Percentiles rank a stretch among this genome's conserved stretches.
Evolutionary conservation across 768 basidiomycete genomes (phyloP).

Genomic region (Polyporus arcularius): DNA sequence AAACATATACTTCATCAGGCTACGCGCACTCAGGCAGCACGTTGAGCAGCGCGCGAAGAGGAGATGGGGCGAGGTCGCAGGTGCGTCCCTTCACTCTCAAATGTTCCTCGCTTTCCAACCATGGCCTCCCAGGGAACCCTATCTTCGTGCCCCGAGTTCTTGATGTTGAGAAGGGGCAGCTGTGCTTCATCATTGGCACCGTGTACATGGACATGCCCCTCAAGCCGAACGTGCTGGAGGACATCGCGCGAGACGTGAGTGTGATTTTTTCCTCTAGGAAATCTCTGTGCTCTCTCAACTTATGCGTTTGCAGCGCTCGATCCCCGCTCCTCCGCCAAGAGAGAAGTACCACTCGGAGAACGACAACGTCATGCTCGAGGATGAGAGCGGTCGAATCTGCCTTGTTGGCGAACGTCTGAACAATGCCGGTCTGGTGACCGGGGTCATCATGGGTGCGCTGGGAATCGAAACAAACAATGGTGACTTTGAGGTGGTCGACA

Average conservation of each 20-base stretch:
- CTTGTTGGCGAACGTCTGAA: conserved; percentile 77
- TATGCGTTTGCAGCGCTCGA: conserved; percentile 63
- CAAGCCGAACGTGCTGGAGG: conserved; percentile 97
- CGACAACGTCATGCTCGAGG: conserved; percentile 89
- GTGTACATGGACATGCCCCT: conserved; percentile 99
- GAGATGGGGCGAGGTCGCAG: conserved; percentile 51
- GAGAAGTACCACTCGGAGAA: conserved; percentile 74
- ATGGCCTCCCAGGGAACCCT: conserved; percentile 54
- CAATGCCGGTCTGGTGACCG: conserved; percentile 75
- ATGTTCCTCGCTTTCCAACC: neutral
- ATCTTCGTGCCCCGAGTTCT: conserved; percentile 77
- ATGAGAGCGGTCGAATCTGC: conserved; percentile 90
- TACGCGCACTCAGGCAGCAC: conserved; percentile 48
- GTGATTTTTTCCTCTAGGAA: neutral
- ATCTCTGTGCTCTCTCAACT: neutral
- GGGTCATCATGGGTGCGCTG: conserved; percentile 85
- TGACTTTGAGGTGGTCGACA: conserved; percentile 92
- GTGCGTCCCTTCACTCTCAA: conserved; percentile 27
- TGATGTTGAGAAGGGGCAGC: conserved; percentile 79
- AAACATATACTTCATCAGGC: conserved; percentile 68
- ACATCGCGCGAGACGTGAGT: conserved; percentile 89
- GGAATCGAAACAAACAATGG: conserved; percentile 89
- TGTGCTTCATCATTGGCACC: conserved; percentile 93
- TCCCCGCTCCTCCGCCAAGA: conserved; percentile 79
- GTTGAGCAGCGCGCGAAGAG: conserved; percentile 51